These are phyloP conservation scores for Suillus occidentalis DNA, from an alignment of 768 basidiomycete genomes.

Conservation along the genomic window DNA sequence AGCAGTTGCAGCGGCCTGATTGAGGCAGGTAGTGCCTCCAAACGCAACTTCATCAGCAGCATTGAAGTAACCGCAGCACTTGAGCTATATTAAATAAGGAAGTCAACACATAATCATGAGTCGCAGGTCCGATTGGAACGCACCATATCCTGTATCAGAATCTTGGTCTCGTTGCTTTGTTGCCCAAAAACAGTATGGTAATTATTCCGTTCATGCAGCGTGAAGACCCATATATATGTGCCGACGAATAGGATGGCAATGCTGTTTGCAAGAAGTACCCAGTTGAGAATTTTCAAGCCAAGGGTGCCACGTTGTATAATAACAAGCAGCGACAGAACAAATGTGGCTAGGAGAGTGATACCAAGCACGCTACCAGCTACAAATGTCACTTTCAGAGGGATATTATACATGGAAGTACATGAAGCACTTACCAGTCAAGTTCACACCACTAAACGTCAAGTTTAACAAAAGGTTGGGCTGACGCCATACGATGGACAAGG, in stretches of 20 bases:
- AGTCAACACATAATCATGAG: background rate
- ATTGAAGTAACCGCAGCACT: slow-evolving; percentile 86
- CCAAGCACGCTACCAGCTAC: slow-evolving; percentile 74
- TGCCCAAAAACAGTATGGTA: slow-evolving; percentile 60
- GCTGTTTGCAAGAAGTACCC: slow-evolving; percentile 64
- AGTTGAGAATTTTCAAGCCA: slow-evolving; percentile 78
- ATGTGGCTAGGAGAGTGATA: slow-evolving; percentile 63
- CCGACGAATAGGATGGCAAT: slow-evolving; percentile 63
- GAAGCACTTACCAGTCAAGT: slow-evolving; percentile 56
- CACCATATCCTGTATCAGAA: slow-evolving; percentile 74
- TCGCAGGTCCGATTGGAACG: slow-evolving; percentile 17
- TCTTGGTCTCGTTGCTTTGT: slow-evolving; percentile 45
- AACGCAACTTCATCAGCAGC: slow-evolving; percentile 57
- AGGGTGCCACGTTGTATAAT: slow-evolving; percentile 67
- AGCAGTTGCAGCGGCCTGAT: slow-evolving; percentile 36
- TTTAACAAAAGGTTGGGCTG: slow-evolving; percentile 69
- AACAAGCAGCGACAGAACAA: slow-evolving; percentile 68
- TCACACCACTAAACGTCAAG: slow-evolving; percentile 57
- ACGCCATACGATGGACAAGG: slow-evolving; percentile 72
- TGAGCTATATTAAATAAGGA: slow-evolving; percentile 46
- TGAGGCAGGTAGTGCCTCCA: slow-evolving; percentile 62
- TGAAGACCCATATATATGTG: slow-evolving; percentile 79
- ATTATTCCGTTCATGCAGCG: slow-evolving; percentile 67
- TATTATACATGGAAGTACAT: background rate
- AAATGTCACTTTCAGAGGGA: slow-evolving; percentile 1